Evolutionary conservation across 306 rosid species (phyloP).

Genomic region (Lathyrus tuberosus): DNA sequence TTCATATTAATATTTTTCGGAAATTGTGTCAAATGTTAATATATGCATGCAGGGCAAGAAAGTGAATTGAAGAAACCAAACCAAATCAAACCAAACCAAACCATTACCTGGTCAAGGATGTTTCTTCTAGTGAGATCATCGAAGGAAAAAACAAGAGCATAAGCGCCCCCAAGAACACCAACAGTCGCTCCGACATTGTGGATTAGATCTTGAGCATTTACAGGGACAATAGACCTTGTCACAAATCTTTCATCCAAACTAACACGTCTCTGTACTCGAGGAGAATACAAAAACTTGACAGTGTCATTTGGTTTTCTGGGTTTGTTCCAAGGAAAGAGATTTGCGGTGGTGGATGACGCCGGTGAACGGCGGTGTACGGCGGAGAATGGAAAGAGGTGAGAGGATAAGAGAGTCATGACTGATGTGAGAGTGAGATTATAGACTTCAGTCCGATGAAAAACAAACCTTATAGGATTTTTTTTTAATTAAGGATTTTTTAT

Average conservation of each 20-base stretch:
- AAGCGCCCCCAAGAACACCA: conserved; percentile 67
- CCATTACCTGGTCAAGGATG: conserved; percentile 65
- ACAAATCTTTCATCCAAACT: conserved; percentile 15
- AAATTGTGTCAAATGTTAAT: neutral
- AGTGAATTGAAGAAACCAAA: neutral
- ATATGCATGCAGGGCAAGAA: conserved; percentile 24
- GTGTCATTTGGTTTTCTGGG: neutral
- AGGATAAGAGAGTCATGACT: conserved; percentile 42
- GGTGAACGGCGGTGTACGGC: conserved; percentile 34
- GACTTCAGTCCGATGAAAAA: neutral
- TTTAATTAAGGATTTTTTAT: neutral
- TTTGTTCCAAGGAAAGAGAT: neutral
- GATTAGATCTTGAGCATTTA: conserved; percentile 42
- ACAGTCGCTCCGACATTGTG: conserved; percentile 67
- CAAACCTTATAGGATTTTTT: neutral
- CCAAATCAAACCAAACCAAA: neutral
- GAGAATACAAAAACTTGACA: conserved; percentile 26
- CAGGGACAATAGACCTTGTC: conserved; percentile 24
- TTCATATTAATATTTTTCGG: neutral
- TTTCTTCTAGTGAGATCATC: conserved; percentile 58
- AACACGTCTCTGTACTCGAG: conserved; percentile 1
- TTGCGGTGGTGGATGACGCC: conserved; percentile 6
- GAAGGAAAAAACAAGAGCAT: conserved; percentile 65
- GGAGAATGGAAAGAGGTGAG: conserved; percentile 41
- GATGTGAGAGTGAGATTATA: neutral